Percentiles rank a stretch among this genome's conserved stretches.
Evolutionary conservation across 306 rosid species (phyloP).

Genomic region (Lathyrus aphaca): DNA sequence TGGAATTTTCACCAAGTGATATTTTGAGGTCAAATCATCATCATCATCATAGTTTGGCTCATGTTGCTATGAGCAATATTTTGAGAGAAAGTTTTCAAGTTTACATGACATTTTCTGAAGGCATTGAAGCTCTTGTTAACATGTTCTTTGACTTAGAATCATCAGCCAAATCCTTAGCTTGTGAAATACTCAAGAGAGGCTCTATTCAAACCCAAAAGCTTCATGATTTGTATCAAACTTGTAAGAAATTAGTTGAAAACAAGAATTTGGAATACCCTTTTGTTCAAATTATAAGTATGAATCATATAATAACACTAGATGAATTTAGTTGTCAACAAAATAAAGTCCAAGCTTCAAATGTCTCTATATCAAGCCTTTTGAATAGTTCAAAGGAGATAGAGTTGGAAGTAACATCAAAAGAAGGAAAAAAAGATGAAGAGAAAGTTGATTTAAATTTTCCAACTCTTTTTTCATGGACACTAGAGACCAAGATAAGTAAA

Average conservation of each 20-base stretch:
- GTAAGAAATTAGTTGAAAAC: slow-evolving; percentile 52
- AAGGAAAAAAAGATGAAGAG: slow-evolving; percentile 41
- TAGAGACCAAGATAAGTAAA: slow-evolving; percentile 65
- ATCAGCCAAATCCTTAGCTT: slow-evolving; percentile 56
- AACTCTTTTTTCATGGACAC: slow-evolving; percentile 50
- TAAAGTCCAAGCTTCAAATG: slow-evolving; percentile 33
- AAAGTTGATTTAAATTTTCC: slow-evolving; percentile 37
- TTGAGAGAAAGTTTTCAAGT: slow-evolving; percentile 68
- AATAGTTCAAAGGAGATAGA: slow-evolving; percentile 41
- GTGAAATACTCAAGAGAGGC: slow-evolving; percentile 59
- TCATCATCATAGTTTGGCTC: slow-evolving; percentile 46
- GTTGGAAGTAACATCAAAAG: slow-evolving; percentile 37
- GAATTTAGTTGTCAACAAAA: slow-evolving; percentile 39
- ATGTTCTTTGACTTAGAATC: slow-evolving; percentile 55
- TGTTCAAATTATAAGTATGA: slow-evolving; percentile 57
- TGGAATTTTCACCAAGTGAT: slow-evolving; percentile 53
- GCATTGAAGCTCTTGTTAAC: slow-evolving; percentile 56
- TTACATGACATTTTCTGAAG: slow-evolving; percentile 54
- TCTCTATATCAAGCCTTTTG: slow-evolving; percentile 28
- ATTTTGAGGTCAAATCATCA: slow-evolving; percentile 42
- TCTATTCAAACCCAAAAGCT: slow-evolving; percentile 55
- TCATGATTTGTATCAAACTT: slow-evolving; percentile 55
- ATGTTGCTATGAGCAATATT: slow-evolving; percentile 58
- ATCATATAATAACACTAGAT: slow-evolving; percentile 51
- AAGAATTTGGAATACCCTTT: slow-evolving; percentile 61